Base-by-base conservation (phyloP, 2,329 filamentous ascomycete species). In the Aspergillus quadrilineatus region DNA sequence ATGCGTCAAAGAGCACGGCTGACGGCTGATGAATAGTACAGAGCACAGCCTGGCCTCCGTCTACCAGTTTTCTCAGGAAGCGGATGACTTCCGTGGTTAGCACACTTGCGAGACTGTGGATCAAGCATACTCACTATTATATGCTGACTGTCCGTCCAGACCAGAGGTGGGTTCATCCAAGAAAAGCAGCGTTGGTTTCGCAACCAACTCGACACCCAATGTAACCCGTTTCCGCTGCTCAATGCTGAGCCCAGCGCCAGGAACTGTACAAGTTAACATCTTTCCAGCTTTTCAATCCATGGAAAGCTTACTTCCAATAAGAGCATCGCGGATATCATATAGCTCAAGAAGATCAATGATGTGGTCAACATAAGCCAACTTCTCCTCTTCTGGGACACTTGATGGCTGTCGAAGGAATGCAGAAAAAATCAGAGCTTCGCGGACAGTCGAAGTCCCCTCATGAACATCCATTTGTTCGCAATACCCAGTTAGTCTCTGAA, bases 401-500 rank as follows among this genome's bases (percentile, higher is more conserved):
- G 84, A 84, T 0, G 92, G 90, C 66, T 96, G 92, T 51, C 92
- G 88, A 17, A 96, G 85, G 15, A 92, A 74, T 8, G 92, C 92
- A 63, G 86, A 90, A 74, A 96, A 97, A 60, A 85, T 84, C 14
- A 97, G 81, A 6, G 91, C 90, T 73, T 96, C 92, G 54, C 92
- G 86, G 39, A 96, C 91, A 2, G 92, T 96, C 6, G 39, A n/a
- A 7, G 39, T 42, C 15, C 39, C 39, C 57, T 87, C 84, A 63
- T 88, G 85, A 1, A 88, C 78, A 62, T 89, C 86, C 71, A 83
- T 80, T 63, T 89, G 86, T 64, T 88, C 79, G 26, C 77, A 79
- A 64, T 80, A 82, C 0, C 80, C 80, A 0, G 79, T 79, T 2
- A 74, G 77, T 22, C 80, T 68, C 58, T 81, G 79, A 63, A 82